Evolutionary conservation across 352 stramenopile species (phyloP), one percentile per base, ranked within the genome.

Genomic region (Phytopythium delawarense): DNA sequence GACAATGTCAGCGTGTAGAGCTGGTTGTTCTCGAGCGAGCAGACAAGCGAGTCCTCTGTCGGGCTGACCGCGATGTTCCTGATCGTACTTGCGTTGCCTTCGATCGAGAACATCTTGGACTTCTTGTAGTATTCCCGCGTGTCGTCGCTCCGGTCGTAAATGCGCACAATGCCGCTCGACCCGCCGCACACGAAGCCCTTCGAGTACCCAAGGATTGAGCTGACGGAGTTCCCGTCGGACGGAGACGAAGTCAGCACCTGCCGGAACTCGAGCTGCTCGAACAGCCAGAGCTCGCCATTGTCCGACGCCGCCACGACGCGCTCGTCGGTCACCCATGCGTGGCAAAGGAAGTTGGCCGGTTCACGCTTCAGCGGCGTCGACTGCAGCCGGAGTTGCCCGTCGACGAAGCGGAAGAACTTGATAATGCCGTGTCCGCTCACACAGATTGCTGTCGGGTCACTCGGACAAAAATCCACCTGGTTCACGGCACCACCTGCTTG

Each of bases 241-340:
- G 84, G 76, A 6, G 89, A 95, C 4, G 79, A 84, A 2, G 69
- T 70, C 52, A 96, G 69, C 8, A 93, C 72, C 25, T 89, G 82
- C 11, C 89, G 79, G 64, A 98, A 96, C 59, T 98, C 95, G 51
- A 97, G 83, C 70, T 88, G 84, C 56, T 98, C 93, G 66, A 98
- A 97, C 9, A 98, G 48, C 79, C 76, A 98, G 30, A 98, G 65
- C 50, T 97, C 89, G 0, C 92, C 94, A 0, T 78, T 84, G 65
- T 97, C 89, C 0, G 92, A 94, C 2, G 89, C 88, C 8, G 93
- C 86, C 4, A 98, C 72, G 7, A 98, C 75, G 13, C 91, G 81
- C 16, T 98, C 93, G 37, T 98, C 92, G 11, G 69, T 84, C 28
- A 98, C 79, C 94, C 94, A 98, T 13, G 78, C 76, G 48, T 98